Base-by-base conservation (phyloP, 2,329 filamentous ascomycete species). In the Epichloe elymi region DNA sequence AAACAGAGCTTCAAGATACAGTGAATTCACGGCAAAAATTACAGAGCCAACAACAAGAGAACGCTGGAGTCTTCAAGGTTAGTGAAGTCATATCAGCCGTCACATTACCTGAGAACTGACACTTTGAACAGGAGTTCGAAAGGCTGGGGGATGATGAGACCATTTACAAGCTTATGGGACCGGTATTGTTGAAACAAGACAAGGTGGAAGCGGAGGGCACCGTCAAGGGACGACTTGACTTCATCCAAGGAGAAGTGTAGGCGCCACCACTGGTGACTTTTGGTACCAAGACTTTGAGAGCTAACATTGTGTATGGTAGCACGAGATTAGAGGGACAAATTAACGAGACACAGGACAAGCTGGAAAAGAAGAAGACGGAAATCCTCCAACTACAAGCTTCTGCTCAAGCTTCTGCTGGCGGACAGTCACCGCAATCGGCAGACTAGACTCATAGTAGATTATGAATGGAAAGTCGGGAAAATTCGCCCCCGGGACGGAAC, bases 91-190 rank as follows among this genome's bases (percentile, higher is more conserved):
- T 17, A 26, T 41, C 42, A 12, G 20, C 15, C 26, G 11, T 8
- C 2, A 17, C 30, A 17, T 20, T 8, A 11, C 10, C 3, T n/a
- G 19, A 30, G 7, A 43, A 36, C 48, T 45, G 19, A 45, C 30
- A 15, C 8, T 4, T 35, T 5, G 8, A n/a, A 36, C 56, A 93
- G 83, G 91, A 97, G 68, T 97, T 97, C 66, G 75, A 80, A 40
- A 76, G 78, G 50, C 75, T 97, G 53, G 79, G 79, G 60, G 84
- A 90, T 38, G 85, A 85, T 59, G 86, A 94, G 62, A 88, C 82
- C 56, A 95, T 98, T 67, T 98, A 95, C 79, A 98, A 97, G 70
- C 80, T 96, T 41, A 82, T 95, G 45, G 93, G 93, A 0, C 93
- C 93, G 0, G 87, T 97, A 6, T 72, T 98, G 38, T 69, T 98